Conservation (phyloP, 208 protist species). For the Acanthamoeba lenticulata region DNA sequence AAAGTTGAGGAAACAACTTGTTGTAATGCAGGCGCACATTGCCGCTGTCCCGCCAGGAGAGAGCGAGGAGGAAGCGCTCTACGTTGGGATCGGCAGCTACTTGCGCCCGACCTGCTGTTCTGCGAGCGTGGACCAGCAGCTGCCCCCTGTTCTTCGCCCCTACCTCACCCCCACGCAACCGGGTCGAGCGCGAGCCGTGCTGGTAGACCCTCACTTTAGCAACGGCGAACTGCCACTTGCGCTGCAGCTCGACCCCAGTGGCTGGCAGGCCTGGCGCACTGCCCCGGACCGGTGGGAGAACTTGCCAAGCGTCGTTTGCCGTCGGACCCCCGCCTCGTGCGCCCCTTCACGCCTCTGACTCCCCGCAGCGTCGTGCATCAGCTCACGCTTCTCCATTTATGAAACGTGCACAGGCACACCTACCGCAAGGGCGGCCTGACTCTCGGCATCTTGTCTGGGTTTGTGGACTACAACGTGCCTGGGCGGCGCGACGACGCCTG, state of each 20-base stretch:
- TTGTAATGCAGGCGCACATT: too few relatives aligned
- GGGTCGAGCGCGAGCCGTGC: not conserved
- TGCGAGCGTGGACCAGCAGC: not conserved
- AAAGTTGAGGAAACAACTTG: too few relatives aligned
- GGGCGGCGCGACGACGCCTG: not conserved
- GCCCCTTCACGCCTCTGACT: too few relatives aligned
- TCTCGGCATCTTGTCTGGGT: not conserved
- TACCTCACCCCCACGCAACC: not conserved
- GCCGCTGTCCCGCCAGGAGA: too few relatives aligned
- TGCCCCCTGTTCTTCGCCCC: not conserved
- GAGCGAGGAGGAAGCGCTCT: not conserved
- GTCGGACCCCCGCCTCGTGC: too few relatives aligned
- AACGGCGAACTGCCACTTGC: not conserved
- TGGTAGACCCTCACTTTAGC: not conserved
- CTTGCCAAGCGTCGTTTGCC: not conserved
- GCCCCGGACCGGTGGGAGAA: not conserved
- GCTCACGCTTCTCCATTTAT: not conserved
- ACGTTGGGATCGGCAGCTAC: not conserved
- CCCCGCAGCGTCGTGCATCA: too few relatives aligned
- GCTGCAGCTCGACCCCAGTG: not conserved
- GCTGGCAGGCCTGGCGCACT: not conserved
- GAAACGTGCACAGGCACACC: not conserved
- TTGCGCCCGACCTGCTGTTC: not conserved
- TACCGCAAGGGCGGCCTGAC: not conserved
- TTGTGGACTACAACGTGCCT: not conserved